Evolutionary conservation across 2,329 filamentous ascomycete species (phyloP).

Genomic region (Colletotrichum filicis): DNA sequence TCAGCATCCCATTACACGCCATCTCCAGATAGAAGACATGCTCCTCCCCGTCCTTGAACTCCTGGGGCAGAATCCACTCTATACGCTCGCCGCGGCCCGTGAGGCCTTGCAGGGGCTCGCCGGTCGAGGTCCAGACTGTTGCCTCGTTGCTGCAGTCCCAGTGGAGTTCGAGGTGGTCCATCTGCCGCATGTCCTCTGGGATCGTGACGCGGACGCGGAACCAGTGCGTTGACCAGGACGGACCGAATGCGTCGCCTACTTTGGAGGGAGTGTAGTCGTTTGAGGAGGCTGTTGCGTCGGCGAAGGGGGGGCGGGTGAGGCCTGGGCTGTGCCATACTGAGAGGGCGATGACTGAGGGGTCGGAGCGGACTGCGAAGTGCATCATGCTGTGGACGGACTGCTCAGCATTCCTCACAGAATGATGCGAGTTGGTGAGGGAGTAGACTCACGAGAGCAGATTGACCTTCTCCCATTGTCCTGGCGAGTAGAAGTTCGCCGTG

Average conservation of each 20-base stretch:
- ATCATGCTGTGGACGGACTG: conserved; percentile 1
- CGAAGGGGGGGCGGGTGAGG: conserved; percentile 33
- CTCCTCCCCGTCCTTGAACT: conserved; percentile 68
- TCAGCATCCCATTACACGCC: conserved; percentile 79
- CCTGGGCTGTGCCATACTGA: conserved; percentile 36
- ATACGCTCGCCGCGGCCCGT: conserved; percentile 71
- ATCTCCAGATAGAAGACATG: conserved; percentile 76
- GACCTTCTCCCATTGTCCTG: conserved; percentile 39
- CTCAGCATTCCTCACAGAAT: neutral
- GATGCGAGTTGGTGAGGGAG: neutral
- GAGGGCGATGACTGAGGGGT: conserved; percentile 30
- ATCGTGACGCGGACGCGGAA: conserved; percentile 71
- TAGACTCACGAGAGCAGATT: conserved; percentile 34
- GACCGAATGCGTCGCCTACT: conserved; percentile 70
- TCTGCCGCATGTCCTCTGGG: conserved; percentile 63
- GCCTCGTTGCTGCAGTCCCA: conserved; percentile 79
- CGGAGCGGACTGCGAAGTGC: conserved; percentile 31
- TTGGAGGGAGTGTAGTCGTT: conserved; percentile 45
- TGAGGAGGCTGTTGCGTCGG: conserved; percentile 29
- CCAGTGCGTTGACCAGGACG: conserved; percentile 80
- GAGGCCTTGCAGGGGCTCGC: conserved; percentile 71
- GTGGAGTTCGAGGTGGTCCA: conserved; percentile 72
- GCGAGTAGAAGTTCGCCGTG: conserved; percentile 37
- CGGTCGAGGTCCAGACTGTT: conserved; percentile 71
- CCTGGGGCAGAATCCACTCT: conserved; percentile 72